Conservation (phyloP, 768 basidiomycete genomes). For the Sutorius australiensis region DNA sequence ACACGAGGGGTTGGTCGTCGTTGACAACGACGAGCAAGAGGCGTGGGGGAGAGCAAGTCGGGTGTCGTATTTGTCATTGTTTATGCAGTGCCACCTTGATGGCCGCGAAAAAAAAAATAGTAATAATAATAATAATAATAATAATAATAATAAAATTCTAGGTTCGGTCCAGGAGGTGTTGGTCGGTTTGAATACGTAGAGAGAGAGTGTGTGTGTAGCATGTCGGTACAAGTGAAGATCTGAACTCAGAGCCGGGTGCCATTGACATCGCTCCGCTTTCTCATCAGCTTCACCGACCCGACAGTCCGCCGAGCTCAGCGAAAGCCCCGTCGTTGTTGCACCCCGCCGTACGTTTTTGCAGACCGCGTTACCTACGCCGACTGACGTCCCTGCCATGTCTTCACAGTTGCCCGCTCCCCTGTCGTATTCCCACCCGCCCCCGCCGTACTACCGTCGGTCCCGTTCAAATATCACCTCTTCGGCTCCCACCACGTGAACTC, state of each 20-base stretch:
- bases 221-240: conserved; percentile 11
- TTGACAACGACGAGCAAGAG: conserved; percentile 32
- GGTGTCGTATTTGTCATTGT: conserved; percentile 15
- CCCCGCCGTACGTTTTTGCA: conserved; percentile 24
- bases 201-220: neutral
- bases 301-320: conserved; percentile 37
- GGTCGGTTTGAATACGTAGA: neutral
- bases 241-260: conserved; percentile 27
- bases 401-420: conserved; percentile 11
- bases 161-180: too few species aligned
- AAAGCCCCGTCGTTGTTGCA: conserved; percentile 21
- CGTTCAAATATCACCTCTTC: conserved; percentile 22
- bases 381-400: conserved; percentile 29
- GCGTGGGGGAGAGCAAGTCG: conserved; percentile 29
- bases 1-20: conserved; percentile 23
- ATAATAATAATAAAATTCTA: too few species aligned
- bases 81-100: conserved; percentile 20
- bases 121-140: too few species aligned
- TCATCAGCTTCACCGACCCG: conserved; percentile 22
- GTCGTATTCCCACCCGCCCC: conserved; percentile 7
- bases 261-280: conserved; percentile 14
- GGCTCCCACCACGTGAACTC: conserved; percentile 37
- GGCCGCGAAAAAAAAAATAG: neutral
- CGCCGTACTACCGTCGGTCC: conserved; percentile 18
- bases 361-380: conserved; percentile 14